These are phyloP conservation scores for Carex cristatella DNA, from an alignment of 176 grass and related monocot genomes.

Conservation along the genomic window DNA sequence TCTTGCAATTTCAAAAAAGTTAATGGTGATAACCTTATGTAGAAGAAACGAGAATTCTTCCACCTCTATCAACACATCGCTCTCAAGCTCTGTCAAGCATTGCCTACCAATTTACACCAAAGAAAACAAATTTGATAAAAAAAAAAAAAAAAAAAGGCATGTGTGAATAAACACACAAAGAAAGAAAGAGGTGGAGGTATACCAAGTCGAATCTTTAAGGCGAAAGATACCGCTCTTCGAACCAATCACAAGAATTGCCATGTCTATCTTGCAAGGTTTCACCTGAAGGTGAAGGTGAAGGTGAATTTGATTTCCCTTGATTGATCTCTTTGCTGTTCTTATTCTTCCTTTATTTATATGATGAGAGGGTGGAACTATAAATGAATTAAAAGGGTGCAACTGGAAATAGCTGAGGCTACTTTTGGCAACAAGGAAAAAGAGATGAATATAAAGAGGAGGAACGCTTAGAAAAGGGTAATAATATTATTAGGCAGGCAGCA, in stretches of 20 bases:
- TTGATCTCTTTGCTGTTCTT: not conserved
- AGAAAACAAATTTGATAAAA: not conserved
- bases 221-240: not conserved
- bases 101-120: constrained; percentile 1
- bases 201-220: constrained; percentile 14
- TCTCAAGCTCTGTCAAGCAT: constrained; percentile 23
- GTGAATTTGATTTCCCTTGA: not conserved
- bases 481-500: not conserved
- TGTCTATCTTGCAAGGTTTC: not conserved
- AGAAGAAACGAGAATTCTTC: constrained; percentile 23
- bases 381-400: not conserved
- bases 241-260: not conserved
- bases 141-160: no score
- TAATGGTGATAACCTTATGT: constrained; percentile 1
- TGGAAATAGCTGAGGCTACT: not conserved
- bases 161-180: not conserved
- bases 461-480: not conserved
- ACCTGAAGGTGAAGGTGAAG: not conserved
- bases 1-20: not conserved
- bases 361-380: constrained; percentile 9
- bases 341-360: not conserved
- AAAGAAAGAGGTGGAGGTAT: not conserved
- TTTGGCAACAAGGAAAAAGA: not conserved
- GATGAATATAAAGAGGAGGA: not conserved
- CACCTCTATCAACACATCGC: constrained; percentile 24